Evolutionary conservation across 768 basidiomycete genomes (phyloP), one percentile per base, ranked within the genome.

Genomic region (Dentipellis sp.): DNA sequence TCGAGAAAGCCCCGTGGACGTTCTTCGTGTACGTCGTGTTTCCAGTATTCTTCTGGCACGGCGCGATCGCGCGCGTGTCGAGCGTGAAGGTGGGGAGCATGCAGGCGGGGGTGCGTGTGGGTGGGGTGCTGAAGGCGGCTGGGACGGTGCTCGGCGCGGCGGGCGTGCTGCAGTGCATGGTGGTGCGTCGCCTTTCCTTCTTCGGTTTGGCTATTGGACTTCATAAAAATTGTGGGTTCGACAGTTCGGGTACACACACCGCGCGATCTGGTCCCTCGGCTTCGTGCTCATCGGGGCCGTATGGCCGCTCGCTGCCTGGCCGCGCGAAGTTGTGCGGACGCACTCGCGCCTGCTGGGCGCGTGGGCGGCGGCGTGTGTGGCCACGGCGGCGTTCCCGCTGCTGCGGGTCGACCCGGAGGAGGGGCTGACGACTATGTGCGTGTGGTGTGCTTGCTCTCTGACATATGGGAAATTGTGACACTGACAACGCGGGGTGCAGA

Each of bases 21-120:
- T 88, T 89, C 63, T 91, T 86, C 64, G 56, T 88, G 42, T 94
- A 94, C 63, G 75, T 83, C 37, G 65, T 76, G 4, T 91, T 91
- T 59, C 88, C 91, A 0, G 76, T 79, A 35, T 91, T 81, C 69
- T 92, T 92, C 67, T 90, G 88, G 88, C 74, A 74, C 35, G 79
- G 77, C 53, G 80, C 82, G 0, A 11, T 65, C 10, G 42, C 29
- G 56, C 50, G 49, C 17, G 16, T 52, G 8, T 29, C 29, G 3
- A 29, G 29, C 29, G 29, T 29, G 29, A 6, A 6, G 29, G 29
- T 29, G 6, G 29, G 29, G 29, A 29, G 29, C 29, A 6, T 6
- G 29, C 29, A 6, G 29, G 29, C 6, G 6, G 29, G 6, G 29
- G 29, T 29, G 29, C 29, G 29, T 29, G 29, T 29, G 29, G 29